Base-by-base conservation (phyloP, 1,284 basidiomycete species). In the Irpex sp. region DNA sequence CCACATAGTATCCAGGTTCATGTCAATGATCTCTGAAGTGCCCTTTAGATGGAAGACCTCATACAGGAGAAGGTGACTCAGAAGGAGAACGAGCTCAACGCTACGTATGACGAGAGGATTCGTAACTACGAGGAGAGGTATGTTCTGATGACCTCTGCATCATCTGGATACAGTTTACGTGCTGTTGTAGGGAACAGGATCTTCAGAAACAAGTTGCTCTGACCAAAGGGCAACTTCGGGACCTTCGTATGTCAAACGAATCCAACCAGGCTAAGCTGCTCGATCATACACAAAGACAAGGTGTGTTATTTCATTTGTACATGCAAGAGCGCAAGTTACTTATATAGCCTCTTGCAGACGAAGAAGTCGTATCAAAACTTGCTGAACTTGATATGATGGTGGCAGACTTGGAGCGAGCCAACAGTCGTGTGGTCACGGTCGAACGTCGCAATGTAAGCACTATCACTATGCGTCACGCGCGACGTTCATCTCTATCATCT, bases 11-110 rank as follows among this genome's bases (percentile, higher is more conserved):
- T 4, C 4, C 31, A 38, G 34, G 38, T 8, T 19, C 17, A 47
- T 52, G 17, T 19, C n/a, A 17, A 17, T 36, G 13, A 40, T 48
- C 11, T 36, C 49, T 57, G 36, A 64, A 44, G 8, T 21, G 15
- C 34, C 59, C 26, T 40, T 11, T 67, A 94, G 90, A 97, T 98
- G 93, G 95, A 98, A 37, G 88, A 91, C 49, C 80, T 94, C 76
- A 92, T 98, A 62, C 83, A 87, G 65, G 94, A 97, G 69, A 88
- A 90, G 69, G 89, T 97, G 15, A 80, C 82, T 0, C 92, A 94
- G 74, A 96, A 97, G 76, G 94, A 97, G 80, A 95, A 94, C 64
- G 96, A 98, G 77, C 81, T 98, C 9, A 94, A 96, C 68, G 97
- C 97, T 17, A 95, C 93, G 5, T 98, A 97, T 70, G 96, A 98